Percentiles rank a stretch among this genome's conserved stretches.
Conservation (phyloP, 2,329 filamentous ascomycete species). For the Harringtonia aguacate region DNA sequence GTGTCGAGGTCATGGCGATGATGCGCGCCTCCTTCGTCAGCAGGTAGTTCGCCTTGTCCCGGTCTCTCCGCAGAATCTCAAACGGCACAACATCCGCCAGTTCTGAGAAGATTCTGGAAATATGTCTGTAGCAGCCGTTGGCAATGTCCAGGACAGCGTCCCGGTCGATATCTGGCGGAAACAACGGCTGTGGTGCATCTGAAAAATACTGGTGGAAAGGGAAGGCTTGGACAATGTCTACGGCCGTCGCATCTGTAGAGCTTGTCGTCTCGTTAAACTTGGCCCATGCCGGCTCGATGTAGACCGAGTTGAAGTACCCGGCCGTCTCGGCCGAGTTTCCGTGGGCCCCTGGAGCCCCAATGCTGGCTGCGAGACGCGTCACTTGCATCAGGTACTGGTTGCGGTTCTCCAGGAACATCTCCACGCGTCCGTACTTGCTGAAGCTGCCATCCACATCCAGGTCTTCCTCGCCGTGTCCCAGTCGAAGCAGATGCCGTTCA, state of each 20-base stretch:
- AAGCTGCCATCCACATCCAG: constrained; percentile 78
- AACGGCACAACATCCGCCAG: constrained; percentile 90
- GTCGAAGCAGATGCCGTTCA: constrained; percentile 78
- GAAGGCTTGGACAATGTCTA: constrained; percentile 62
- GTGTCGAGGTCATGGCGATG: constrained; percentile 96
- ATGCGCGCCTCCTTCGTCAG: constrained; percentile 94
- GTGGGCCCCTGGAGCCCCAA: constrained; percentile 86
- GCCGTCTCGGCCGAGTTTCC: constrained; percentile 94
- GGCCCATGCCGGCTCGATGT: constrained; percentile 78
- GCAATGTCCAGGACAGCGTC: constrained; percentile 65
- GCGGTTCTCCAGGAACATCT: constrained; percentile 87
- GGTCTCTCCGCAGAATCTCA: constrained; percentile 78
- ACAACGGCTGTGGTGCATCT: constrained; percentile 77
- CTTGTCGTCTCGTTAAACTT: constrained; percentile 63
- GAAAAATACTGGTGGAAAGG: constrained; percentile 85
- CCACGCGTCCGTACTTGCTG: constrained; percentile 88
- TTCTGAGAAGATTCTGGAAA: constrained; percentile 83
- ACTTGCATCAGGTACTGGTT: constrained; percentile 72
- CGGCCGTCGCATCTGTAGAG: constrained; percentile 41
- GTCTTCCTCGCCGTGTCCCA: constrained; percentile 94
- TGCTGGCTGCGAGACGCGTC: constrained; percentile 70
- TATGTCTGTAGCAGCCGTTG: constrained; percentile 77
- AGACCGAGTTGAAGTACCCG: constrained; percentile 91
- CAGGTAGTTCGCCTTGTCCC: constrained; percentile 93
- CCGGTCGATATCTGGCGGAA: constrained; percentile 54